Evolutionary conservation across 192 early-diverging fungal species (phyloP), one percentile per base, ranked within the genome.

Genomic region (Chytriomyces confervae): DNA sequence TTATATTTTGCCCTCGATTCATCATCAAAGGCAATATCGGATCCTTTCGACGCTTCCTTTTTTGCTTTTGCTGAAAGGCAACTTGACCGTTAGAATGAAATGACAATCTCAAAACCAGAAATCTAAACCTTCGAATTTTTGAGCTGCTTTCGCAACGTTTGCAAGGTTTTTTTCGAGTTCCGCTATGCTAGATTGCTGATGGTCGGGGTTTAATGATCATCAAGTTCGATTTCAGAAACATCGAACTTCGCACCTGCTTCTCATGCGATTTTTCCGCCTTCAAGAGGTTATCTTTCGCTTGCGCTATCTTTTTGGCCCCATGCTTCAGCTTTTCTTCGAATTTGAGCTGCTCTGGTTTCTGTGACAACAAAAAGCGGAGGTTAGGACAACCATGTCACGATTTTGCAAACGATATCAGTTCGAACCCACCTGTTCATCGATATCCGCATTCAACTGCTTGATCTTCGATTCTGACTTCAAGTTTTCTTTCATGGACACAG

Each of bases 301-400:
- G 87, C 53, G 77, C 80, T 1, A 89, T 80, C 80, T 95, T 96
- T 72, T 89, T 89, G 67, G 85, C 77, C 43, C 89, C 79, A 84
- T 97, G 91, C 45, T 82, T 70, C 7, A 94, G 84, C 81, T 93
- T 92, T 75, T 96, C 95, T 57, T 92, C 90, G 43, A 95, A 77
- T 43, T 83, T 84, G 7, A 93, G 60, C 11, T 89, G 80, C 49
- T 86, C 83, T 46, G 91, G 91, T 77, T 88, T 88, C 89, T 91
- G 83, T 46, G 36, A 66, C 13, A 18, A 27, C 24, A 50, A 77
- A 62, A 50, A 69, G 27, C 61, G 20, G 5, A 71, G 2, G 5
- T 18, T 51, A 29, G 36, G 16, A 27, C 51, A 61, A 46, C 16
- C 23, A 72, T 18, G 24, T 61, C 16, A 64, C 27, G 27, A 24